Evolutionary conservation across 495 filamentous ascomycete species (phyloP), one percentile per base, ranked within the genome.

Genomic region (Penicillium fimorum): DNA sequence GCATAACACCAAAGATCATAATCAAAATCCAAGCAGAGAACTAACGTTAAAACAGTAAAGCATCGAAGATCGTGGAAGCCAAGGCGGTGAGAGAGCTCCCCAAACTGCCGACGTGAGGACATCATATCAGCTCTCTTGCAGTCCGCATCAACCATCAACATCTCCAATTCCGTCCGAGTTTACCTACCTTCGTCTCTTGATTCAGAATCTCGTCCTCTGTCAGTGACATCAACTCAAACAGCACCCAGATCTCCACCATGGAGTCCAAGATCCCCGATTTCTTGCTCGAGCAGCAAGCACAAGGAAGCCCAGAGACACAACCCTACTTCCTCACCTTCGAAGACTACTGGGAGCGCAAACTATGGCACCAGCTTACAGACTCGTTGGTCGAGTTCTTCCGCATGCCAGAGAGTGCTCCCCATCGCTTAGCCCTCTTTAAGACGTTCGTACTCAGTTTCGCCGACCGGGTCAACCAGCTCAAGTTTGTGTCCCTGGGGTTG

Each of bases 311-410:
- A 54, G 88, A 96, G 67, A 82, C 94, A 50, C 93, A 97, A 72
- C 81, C 85, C 64, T 82, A 87, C 64, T 91, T 96, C 76, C 83
- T 97, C 61, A 86, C 86, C 57, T 96, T 97, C 59, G 94, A 99
- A 82, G 91, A 96, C 70, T 89, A 83, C 72, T 97, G 94, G 95
- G 94, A 99, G 78, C 88, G 94, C 58, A 95, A 96, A 77, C 83
- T 99, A 76, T 99, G 94, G 94, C 95, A 99, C 75, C 92, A 99
- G 74, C 91, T 99, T 47, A 99, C 94, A 33, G 88, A 94, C 64
- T 73, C 84, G 32, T 80, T 97, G 52, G 79, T 97, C 58, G 84
- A 94, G 55, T 97, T 92, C 79, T 98, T 97, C 81, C 84, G 87
- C 57, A 70, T 87, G 68, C 81, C 85, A 48, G 85, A 87, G 67